Evolutionary conservation across 176 grass and related monocot genomes (phyloP).

Genomic region (Luzula sylvatica): DNA sequence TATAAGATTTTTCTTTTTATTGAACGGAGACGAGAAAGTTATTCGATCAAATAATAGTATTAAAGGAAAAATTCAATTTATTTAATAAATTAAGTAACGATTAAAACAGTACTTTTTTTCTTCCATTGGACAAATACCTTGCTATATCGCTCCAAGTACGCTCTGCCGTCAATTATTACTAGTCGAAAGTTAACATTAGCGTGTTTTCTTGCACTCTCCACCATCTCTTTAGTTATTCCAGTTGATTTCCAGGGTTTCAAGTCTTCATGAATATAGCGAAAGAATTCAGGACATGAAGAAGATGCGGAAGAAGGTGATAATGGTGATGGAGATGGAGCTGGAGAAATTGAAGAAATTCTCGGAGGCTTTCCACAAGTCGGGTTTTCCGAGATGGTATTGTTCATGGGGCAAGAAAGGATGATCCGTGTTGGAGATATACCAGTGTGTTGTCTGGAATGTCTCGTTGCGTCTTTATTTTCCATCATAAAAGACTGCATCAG

Average conservation of each 20-base stretch:
- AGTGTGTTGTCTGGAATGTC: not conserved
- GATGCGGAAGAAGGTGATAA: not conserved
- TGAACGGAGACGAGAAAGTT: no score
- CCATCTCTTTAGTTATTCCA: constrained; percentile 47
- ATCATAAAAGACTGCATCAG: constrained; percentile 13
- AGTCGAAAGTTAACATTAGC: constrained; percentile 46
- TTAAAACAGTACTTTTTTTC: no score
- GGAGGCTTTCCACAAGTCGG: not conserved
- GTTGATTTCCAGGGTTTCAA: constrained; percentile 34
- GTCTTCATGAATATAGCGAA: constrained; percentile 56
- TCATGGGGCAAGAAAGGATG: constrained; percentile 3
- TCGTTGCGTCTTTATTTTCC: not conserved
- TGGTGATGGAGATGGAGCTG: constrained; percentile 7
- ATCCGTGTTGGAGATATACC: not conserved
- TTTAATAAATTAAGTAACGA: no score
- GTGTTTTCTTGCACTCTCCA: constrained; percentile 22
- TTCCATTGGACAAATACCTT: no score
- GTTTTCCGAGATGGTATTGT: not conserved
- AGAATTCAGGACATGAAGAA: constrained; percentile 29
- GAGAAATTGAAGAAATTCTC: no score
- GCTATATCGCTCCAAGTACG: constrained; percentile 46
- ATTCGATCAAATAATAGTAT: no score
- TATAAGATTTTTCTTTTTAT: no score
- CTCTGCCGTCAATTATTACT: constrained; percentile 32
- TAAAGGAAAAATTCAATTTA: no score